Percentiles rank a stretch among this genome's conserved stretches.
phyloP scores from a whole-genome alignment of 176 grass and related monocot species.

The Triticum turgidum region DNA sequence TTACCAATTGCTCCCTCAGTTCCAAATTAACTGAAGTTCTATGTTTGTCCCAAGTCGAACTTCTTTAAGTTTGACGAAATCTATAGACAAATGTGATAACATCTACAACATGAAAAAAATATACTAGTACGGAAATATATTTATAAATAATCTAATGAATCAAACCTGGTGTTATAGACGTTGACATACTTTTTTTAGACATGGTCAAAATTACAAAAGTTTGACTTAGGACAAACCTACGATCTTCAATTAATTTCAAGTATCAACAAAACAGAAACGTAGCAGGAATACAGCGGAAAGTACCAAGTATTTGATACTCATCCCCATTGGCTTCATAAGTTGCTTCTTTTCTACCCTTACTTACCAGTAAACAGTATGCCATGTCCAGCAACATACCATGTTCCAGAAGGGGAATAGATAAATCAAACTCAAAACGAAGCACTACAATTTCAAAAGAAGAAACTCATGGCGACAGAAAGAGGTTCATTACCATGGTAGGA shows the following conservation, averaged over 20 bases:
- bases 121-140: no score
- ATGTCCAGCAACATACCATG: background rate
- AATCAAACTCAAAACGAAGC: background rate
- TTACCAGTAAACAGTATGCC: background rate
- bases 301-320: background rate
- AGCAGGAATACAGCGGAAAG: background rate
- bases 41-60: no score
- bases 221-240: no score
- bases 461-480: background rate
- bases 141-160: no score
- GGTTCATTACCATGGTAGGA: background rate
- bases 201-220: no score
- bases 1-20: background rate
- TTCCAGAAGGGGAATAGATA: background rate
- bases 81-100: no score
- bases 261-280: background rate
- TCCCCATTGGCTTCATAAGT: background rate
- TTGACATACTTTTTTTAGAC: no score
- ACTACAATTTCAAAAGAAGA: background rate
- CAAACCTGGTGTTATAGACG: no score
- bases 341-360: background rate
- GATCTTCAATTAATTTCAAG: no score
- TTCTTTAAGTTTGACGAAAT: no score
- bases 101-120: no score
- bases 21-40: no score